Conservation (phyloP, 768 basidiomycete genomes). For the Tricholoma sp. region DNA sequence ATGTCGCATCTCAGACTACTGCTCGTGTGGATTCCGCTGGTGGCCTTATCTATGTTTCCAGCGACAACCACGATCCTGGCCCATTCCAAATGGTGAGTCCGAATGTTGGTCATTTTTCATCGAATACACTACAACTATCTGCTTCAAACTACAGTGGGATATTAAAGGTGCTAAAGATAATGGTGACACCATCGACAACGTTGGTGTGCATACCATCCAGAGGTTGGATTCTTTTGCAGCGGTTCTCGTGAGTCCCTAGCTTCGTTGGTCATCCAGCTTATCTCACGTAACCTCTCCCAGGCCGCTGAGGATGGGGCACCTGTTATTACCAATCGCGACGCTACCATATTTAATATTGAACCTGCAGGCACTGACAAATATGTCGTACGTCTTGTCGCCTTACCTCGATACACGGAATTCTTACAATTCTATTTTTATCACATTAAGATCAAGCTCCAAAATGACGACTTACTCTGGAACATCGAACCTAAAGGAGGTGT, state of each 20-base stretch:
- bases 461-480: no score
- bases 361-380: not conserved
- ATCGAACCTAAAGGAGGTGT: not conserved
- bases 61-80: not conserved
- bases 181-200: not conserved
- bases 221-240: not conserved
- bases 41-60: not conserved
- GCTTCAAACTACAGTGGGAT: not conserved
- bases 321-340: not conserved
- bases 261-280: not conserved
- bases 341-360: not conserved
- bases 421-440: not conserved
- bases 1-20: no score
- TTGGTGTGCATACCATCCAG: not conserved
- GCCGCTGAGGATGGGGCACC: not conserved
- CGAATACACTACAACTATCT: not conserved
- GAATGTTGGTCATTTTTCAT: not conserved
- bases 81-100: not conserved
- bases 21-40: not conserved
- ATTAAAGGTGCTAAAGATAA: not conserved
- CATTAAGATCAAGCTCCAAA: no score
- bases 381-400: not conserved
- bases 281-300: not conserved
- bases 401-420: not conserved
- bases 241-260: not conserved